phyloP scores from a whole-genome alignment of 164 flowering plant genomes.

The Piper betle region DNA sequence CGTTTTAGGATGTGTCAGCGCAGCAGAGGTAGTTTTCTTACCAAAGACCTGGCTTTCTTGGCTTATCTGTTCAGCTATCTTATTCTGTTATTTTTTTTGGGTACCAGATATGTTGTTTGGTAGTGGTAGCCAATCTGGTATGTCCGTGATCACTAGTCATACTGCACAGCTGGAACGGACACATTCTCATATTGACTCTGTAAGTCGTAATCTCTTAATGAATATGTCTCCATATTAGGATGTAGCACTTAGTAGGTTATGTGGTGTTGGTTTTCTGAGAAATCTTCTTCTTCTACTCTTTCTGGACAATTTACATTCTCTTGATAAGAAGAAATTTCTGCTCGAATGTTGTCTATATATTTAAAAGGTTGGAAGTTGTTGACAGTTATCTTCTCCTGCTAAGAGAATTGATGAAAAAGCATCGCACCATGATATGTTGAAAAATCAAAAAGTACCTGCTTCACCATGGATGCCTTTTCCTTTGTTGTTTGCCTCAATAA shows the following conservation, averaged over 20 bases:
- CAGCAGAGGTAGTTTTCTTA: slow-evolving; percentile 44
- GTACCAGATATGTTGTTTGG: slow-evolving; percentile 21
- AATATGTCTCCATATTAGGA: too few species aligned
- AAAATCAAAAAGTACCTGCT: slow-evolving; percentile 1
- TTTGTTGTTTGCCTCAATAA: too few species aligned
- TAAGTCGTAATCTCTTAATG: slow-evolving; percentile 7
- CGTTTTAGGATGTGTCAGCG: slow-evolving; percentile 56
- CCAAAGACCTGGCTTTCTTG: neutral
- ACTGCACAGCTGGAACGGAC: slow-evolving; percentile 13
- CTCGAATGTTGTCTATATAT: too few species aligned
- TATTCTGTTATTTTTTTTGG: neutral
- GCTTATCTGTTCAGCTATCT: neutral
- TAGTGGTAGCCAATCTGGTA: slow-evolving; percentile 23
- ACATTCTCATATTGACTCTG: slow-evolving; percentile 22
- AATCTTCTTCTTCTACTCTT: neutral
- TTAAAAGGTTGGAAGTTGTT: slow-evolving; percentile 12
- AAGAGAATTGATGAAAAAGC: slow-evolving; percentile 15
- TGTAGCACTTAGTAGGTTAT: neutral
- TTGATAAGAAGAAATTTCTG: neutral
- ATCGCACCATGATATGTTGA: neutral
- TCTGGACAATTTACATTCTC: neutral
- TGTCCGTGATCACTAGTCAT: slow-evolving; percentile 30
- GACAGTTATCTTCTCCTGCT: slow-evolving; percentile 5
- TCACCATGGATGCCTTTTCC: slow-evolving; percentile 6
- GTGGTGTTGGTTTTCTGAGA: neutral